Evolutionary conservation across 768 basidiomycete species (phyloP), one percentile per base, ranked within the genome.

Genomic region (Rossbeevera mucosa): DNA sequence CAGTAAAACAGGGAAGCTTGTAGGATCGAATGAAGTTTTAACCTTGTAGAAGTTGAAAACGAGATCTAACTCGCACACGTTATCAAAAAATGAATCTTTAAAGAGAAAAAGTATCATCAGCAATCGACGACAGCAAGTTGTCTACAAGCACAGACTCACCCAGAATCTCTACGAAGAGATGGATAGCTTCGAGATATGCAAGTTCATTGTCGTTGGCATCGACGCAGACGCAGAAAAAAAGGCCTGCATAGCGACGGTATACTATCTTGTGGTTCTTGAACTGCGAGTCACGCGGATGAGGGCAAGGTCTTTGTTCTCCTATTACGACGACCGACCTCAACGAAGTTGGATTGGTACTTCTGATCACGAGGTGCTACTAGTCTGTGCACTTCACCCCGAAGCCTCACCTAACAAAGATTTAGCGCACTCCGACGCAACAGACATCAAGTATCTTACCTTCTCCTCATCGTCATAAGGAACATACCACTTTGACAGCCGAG

Each of bases 21-120:
- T 3, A 30, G 7, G 43, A 48, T 16, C 1, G 22, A 28, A 47
- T 22, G 43, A 43, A 18, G 33, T 13, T 25, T 58, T 52, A 38
- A 88, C 91, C 77, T 98, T 98, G 73, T 98, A 96, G 68, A 98
- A 99, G 70, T 97, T 97, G 76, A 98, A 99, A 2, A 99, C 96
- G 0, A 99, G 80, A 65, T 98, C 96, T 26, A 97, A 76, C 69
- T 97, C 94, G 73, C 96, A 97, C 2, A 99, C 96, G 60, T 99
- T 98, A 66, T 97, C 94, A 64, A 99, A 99, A 77, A 98, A 99
- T 0, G 94, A 85, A 67, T 98, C 95, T 96, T 52, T 50, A 52
- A 5, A 22, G 14, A 40, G 36, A 11, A 25, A 21, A 47, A 52
- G 11, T 20, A n/a, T 43, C 47, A 12, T 62, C 8, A 55, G 47